Conservation (phyloP, 345 rosid genomes). For the Salix exigua region DNA sequence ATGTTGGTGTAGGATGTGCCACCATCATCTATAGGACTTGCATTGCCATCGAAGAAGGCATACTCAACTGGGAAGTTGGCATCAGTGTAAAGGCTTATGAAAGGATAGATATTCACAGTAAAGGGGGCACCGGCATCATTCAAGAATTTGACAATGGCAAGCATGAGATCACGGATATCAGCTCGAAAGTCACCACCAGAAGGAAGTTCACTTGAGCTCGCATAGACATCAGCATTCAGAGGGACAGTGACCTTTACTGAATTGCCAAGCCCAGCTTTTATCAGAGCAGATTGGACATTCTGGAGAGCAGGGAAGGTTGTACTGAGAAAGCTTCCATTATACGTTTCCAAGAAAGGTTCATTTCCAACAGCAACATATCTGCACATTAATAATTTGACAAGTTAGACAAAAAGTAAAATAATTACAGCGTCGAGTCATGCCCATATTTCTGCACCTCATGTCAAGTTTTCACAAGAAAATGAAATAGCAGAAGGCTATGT, state of each 20-base stretch:
- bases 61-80: conserved; percentile 70
- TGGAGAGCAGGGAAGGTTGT: conserved; percentile 78
- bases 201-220: conserved; percentile 51
- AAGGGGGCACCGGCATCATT: conserved; percentile 51
- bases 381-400: neutral
- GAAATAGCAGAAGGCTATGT: neutral
- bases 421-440: neutral
- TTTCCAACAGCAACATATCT: conserved; percentile 89
- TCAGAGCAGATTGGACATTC: conserved; percentile 80
- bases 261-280: conserved; percentile 73
- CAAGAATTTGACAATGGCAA: conserved; percentile 59
- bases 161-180: conserved; percentile 60
- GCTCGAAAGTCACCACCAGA: conserved; percentile 73
- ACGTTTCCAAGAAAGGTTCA: conserved; percentile 74
- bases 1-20: conserved; percentile 73
- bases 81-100: conserved; percentile 74
- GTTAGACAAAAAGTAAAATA: neutral
- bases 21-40: conserved; percentile 70
- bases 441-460: neutral
- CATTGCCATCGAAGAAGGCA: conserved; percentile 65
- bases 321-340: conserved; percentile 50
- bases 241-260: conserved; percentile 79
- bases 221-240: conserved; percentile 81
- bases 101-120: conserved; percentile 86
- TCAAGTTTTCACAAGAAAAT: neutral